phyloP scores from a whole-genome alignment of 1,284 basidiomycete species.

The Microbotryum silenes-acaulis region DNA sequence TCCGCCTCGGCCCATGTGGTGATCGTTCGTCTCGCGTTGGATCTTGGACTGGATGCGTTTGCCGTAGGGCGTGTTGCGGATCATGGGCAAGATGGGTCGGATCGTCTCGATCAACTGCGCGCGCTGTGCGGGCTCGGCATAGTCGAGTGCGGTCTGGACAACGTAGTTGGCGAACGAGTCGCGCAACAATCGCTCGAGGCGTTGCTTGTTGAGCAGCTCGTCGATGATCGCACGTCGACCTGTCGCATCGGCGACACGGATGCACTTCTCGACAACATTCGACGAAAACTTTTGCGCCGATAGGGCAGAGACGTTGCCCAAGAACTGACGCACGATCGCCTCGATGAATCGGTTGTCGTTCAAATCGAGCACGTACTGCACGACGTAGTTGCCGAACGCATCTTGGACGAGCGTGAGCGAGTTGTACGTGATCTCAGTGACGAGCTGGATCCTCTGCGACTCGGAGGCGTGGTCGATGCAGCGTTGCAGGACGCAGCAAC shows the following conservation, averaged over 20 bases:
- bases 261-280: constrained; percentile 81
- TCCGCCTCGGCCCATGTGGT: not conserved
- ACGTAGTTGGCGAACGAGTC: constrained; percentile 52
- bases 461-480: constrained; percentile 99
- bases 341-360: constrained; percentile 98
- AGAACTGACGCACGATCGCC: constrained; percentile 92
- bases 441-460: constrained; percentile 88
- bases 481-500: constrained; percentile 95
- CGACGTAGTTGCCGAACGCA: constrained; percentile 61
- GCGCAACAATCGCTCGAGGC: constrained; percentile 88
- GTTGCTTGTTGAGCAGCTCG: constrained; percentile 87
- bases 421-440: constrained; percentile 98
- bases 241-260: constrained; percentile 91
- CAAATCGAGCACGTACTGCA: constrained; percentile 64
- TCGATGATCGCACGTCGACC: constrained; percentile 92
- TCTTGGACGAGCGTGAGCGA: constrained; percentile 97
- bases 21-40: constrained; percentile 45
- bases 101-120: constrained; percentile 78
- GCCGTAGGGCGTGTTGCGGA: constrained; percentile 93
- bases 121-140: constrained; percentile 82
- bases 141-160: constrained; percentile 80
- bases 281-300: constrained; percentile 99
- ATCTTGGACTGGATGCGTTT: constrained; percentile 97
- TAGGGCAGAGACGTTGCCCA: constrained; percentile 93
- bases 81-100: constrained; percentile 84